Percentiles rank a stretch among this genome's conserved stretches.
Evolutionary conservation across 768 basidiomycete genomes (phyloP).

Genomic region (Boletus barrowsii): DNA sequence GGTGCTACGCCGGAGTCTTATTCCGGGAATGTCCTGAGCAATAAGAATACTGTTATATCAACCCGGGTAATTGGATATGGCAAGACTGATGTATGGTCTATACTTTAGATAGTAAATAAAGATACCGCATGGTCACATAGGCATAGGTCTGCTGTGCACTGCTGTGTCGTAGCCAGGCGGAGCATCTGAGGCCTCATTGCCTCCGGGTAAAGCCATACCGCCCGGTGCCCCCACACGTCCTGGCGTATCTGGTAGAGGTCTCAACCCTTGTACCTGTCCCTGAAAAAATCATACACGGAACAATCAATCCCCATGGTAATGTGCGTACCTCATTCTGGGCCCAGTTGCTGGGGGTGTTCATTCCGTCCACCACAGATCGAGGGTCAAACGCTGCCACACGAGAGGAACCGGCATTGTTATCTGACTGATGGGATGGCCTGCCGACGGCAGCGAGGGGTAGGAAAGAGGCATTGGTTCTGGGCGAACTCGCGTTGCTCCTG

Average conservation of each 20-base stretch:
- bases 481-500: background rate
- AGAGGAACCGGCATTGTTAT: background rate
- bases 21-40: too few relatives aligned
- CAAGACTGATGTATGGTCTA: too few relatives aligned
- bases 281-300: background rate
- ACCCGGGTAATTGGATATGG: too few relatives aligned
- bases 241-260: slow-evolving; percentile 8
- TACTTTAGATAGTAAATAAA: too few relatives aligned
- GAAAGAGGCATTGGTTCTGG: background rate
- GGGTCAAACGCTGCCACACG: background rate
- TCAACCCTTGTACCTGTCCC: background rate
- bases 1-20: too few relatives aligned
- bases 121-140: background rate
- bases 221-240: background rate
- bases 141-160: background rate
- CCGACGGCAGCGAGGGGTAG: background rate
- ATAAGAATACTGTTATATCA: too few relatives aligned
- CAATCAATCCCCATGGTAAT: background rate
- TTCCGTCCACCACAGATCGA: background rate
- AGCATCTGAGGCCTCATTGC: background rate
- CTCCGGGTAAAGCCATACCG: background rate
- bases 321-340: slow-evolving; percentile 9
- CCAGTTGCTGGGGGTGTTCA: background rate
- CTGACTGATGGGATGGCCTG: background rate
- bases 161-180: slow-evolving; percentile 23